Conservation (phyloP, 2,329 filamentous ascomycete genomes). For the Aureobasidium sp. region DNA sequence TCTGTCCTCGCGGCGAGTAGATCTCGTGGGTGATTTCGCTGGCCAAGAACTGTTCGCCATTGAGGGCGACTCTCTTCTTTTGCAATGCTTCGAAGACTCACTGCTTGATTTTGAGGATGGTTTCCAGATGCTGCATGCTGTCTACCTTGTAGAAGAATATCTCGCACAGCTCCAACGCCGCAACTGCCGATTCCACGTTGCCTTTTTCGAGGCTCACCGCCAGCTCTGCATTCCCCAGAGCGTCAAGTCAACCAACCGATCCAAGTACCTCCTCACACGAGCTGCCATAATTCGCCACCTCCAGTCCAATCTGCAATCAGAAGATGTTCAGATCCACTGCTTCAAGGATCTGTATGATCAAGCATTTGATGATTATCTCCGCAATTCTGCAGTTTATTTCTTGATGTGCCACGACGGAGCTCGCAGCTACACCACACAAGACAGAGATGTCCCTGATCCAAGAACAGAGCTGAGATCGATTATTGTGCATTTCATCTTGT, state of each 20-base stretch:
- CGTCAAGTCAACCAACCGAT: slow-evolving; percentile 24
- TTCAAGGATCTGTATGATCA: slow-evolving; percentile 28
- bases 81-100: slow-evolving; percentile 52
- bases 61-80: slow-evolving; percentile 63
- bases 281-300: slow-evolving; percentile 58
- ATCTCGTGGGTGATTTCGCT: slow-evolving; percentile 67
- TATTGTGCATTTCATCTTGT: slow-evolving; percentile 46
- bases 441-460: slow-evolving; percentile 11
- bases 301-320: slow-evolving; percentile 29
- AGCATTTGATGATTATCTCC: slow-evolving; percentile 49
- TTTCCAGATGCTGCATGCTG: slow-evolving; percentile 62
- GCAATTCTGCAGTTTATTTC: slow-evolving; percentile 51
- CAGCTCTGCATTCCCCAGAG: slow-evolving; percentile 46
- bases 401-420: slow-evolving; percentile 60
- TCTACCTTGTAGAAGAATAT: slow-evolving; percentile 59
- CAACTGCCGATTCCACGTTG: slow-evolving; percentile 61
- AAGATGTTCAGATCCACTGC: slow-evolving; percentile 23
- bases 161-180: slow-evolving; percentile 50
- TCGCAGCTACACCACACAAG: slow-evolving; percentile 2
- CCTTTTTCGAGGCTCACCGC: slow-evolving; percentile 56
- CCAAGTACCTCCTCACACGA: slow-evolving; percentile 54
- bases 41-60: slow-evolving; percentile 64
- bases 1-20: slow-evolving; percentile 41
- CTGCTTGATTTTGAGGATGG: slow-evolving; percentile 58
- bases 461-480: slow-evolving; percentile 33